Evolutionary conservation across 805 yeast genomes (phyloP), one percentile per base, ranked within the genome.

Genomic region (Cyberlindnera meyerae): DNA sequence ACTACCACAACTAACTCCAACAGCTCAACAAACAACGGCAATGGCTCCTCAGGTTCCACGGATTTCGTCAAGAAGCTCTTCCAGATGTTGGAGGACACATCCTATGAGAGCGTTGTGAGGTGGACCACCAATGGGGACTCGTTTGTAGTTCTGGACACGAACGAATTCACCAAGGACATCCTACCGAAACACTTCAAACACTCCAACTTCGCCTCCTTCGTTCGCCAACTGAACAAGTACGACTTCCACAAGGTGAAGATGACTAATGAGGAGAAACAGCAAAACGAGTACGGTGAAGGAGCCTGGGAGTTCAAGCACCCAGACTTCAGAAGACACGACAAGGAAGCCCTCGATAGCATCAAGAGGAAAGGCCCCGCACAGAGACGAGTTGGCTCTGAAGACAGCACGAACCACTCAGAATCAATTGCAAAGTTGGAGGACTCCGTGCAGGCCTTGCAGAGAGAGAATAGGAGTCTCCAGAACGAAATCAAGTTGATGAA

Each of bases 281-380:
- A 55, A 33, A 61, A 63, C 20, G 76, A 77, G 40, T 78, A 79
- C 51, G 84, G 88, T 27, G 87, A 80, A 39, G 77, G 81, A 58
- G 79, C 89, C 15, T 90, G 97, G 97, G 97, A 90, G 58, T 90
- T 93, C 65, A 78, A 79, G 55, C 97, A 93, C 59, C 95, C 96
- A 0, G 86, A 79, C 46, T 93, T 93, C 60, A 74, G 74, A 47
- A 74, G 75, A 24, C 80, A 84, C 58, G 86, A 86, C 54, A 70
- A 75, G 37, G 82, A 77, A n/a, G 77, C 86, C 9, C 68, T 94
- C 26, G 95, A 89, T 34, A 82, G 84, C 47, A 93, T 93, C 55
- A 86, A 85, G 53, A 65, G 97, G 31, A 89, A 89, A 57, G 81
- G 81, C 0, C 83, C 93, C 5, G 62, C 67, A 12, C 66, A 69